These are phyloP conservation scores for Septoria linicola DNA, from an alignment of 2,329 filamentous ascomycete genomes.

Conservation along the genomic window DNA sequence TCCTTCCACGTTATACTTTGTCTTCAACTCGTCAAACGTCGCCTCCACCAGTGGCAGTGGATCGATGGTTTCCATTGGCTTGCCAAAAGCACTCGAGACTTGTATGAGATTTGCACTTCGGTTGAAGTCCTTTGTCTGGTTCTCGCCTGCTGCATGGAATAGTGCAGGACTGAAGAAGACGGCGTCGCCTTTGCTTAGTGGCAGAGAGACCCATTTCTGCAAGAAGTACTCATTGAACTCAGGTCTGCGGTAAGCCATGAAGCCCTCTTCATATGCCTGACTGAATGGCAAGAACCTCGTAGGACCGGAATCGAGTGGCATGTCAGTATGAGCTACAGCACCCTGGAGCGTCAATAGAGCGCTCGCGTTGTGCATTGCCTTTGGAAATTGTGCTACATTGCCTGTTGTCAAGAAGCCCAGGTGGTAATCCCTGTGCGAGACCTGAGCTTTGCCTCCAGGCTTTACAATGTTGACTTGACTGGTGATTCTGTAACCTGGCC, in stretches of 20 bases:
- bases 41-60: constrained; percentile 49
- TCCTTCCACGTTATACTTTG: constrained; percentile 39
- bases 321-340: constrained; percentile 61
- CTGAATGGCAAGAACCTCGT: constrained; percentile 62
- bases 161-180: constrained; percentile 65
- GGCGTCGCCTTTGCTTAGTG: constrained; percentile 57
- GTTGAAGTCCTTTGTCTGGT: constrained; percentile 50
- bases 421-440: constrained; percentile 63
- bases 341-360: constrained; percentile 63
- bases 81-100: constrained; percentile 61
- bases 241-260: constrained; percentile 55
- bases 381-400: constrained; percentile 50
- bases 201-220: constrained; percentile 53
- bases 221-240: constrained; percentile 58
- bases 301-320: constrained; percentile 59
- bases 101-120: constrained; percentile 63
- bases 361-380: constrained; percentile 53
- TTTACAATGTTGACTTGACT: constrained; percentile 63
- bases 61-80: constrained; percentile 63
- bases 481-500: constrained; percentile 60
- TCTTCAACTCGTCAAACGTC: constrained; percentile 46
- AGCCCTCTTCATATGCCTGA: constrained; percentile 58
- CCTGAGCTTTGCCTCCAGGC: constrained; percentile 58
- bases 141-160: constrained; percentile 63
- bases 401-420: constrained; percentile 60